Percentiles rank a stretch among this genome's conserved stretches.
phyloP scores from a whole-genome alignment of 176 grass and related monocot species.

The bread wheat (Triticum aestivum) region DNA sequence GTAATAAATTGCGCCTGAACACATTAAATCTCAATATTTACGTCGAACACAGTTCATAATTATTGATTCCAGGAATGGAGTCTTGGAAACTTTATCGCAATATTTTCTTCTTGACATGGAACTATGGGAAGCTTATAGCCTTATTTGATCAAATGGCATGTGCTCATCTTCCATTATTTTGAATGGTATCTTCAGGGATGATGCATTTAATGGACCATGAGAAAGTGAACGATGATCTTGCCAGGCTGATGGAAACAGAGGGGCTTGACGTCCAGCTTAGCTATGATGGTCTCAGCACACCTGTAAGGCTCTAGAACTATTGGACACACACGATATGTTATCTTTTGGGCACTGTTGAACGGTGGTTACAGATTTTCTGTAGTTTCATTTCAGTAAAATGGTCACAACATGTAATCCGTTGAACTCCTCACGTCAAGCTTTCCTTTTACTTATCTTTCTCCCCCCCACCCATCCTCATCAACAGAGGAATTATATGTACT shows the following conservation, averaged over 20 bases:
- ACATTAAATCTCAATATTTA: conserved; percentile 5
- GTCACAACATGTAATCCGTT: conserved; percentile 38
- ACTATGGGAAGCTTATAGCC: neutral
- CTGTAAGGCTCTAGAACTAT: conserved; percentile 68
- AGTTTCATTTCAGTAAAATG: conserved; percentile 13
- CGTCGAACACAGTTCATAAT: neutral
- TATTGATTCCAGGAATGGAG: conserved; percentile 8
- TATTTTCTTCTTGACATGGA: conserved; percentile 5
- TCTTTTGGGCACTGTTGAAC: conserved; percentile 4
- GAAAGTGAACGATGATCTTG: conserved; percentile 68
- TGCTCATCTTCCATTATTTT: conserved; percentile 39
- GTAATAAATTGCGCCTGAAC: conserved; percentile 2
- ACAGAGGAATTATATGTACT: conserved; percentile 28
- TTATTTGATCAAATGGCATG: conserved; percentile 15
- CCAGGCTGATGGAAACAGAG: conserved; percentile 74
- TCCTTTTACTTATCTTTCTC: conserved; percentile 11
- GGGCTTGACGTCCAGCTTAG: conserved; percentile 90
- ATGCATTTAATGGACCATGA: conserved; percentile 99
- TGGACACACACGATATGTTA: neutral
- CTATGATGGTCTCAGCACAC: conserved; percentile 82
- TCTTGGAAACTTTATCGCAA: neutral
- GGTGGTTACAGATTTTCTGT: conserved; percentile 5
- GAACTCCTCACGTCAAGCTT: conserved; percentile 6
- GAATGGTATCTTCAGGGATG: conserved; percentile 62
- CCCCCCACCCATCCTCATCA: neutral